Evolutionary conservation across 2,329 filamentous ascomycete genomes (phyloP).

Genomic region (Davidsoniella australis): DNA sequence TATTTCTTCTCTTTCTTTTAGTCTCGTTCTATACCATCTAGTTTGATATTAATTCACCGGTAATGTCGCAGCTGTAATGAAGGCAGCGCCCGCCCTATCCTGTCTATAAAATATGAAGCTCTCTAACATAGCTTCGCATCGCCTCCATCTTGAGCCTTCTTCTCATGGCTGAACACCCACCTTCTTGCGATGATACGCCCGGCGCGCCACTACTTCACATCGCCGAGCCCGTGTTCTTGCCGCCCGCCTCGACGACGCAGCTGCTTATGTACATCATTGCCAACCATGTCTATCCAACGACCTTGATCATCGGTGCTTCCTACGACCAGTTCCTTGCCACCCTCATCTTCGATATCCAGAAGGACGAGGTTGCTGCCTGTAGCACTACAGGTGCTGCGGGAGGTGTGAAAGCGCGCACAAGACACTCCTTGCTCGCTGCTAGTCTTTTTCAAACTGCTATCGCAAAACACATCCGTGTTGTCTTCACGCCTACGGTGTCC

Average conservation of each 20-base stretch:
- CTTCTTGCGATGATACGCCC: neutral
- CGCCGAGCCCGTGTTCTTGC: constrained; percentile 26
- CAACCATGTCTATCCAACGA: constrained; percentile 38
- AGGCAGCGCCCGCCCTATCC: no score
- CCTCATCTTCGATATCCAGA: constrained; percentile 24
- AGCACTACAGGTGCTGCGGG: no score
- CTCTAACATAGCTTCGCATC: neutral
- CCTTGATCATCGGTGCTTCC: constrained; percentile 53
- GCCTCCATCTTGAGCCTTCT: neutral
- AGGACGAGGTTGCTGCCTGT: constrained; percentile 3
- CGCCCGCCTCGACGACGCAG: constrained; percentile 37
- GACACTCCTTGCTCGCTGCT: constrained; percentile 32
- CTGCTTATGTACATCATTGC: constrained; percentile 49
- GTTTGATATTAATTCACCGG: no score
- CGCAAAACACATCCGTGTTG: constrained; percentile 49
- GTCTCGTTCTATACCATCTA: no score
- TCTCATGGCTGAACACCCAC: constrained; percentile 1
- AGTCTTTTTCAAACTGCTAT: constrained; percentile 53
- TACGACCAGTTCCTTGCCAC: constrained; percentile 46
- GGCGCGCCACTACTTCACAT: neutral
- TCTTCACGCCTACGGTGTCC: constrained; percentile 60
- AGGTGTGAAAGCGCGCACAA: constrained; percentile 12
- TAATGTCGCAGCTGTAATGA: no score
- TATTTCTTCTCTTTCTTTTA: no score
- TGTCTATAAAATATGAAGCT: neutral